Base-by-base conservation (phyloP, 2,329 filamentous ascomycete species). In the Trichoderma atroviride region DNA sequence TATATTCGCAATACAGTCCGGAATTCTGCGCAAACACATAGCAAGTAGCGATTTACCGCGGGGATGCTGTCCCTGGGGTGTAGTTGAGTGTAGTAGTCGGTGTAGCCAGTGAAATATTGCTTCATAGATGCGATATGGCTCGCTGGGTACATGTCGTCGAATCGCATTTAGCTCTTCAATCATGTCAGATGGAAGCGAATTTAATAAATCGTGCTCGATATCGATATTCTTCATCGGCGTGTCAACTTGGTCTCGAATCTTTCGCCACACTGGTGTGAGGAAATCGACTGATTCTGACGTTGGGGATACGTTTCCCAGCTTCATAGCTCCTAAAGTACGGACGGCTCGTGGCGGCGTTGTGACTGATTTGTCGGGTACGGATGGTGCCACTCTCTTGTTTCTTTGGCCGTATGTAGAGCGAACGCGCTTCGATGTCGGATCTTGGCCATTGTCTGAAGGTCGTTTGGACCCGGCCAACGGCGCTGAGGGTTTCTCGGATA, bases 1-100 rank as follows among this genome's bases (percentile, higher is more conserved):
- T 56, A 80, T 80, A 11, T 78, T 69, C 16, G 75, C 73, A 31
- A 79, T 57, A 27, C 75, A 76, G 10, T 72, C 72, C 3, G 78
- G 76, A 14, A 79, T 66, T 66, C 72, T 76, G 16, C 78, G 79
- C 43, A 81, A 71, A 50, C 79, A 81, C 74, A 81, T 78, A n/a
- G 74, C 76, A 10, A 81, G 69, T 4, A 81, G 73, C 11, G 79
- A 80, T 59, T 79, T 79, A 6, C 71, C 71, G 19, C 74, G 74
- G 11, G 73, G 52, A 24, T 75, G 71, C 27, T 74, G 64, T 3
- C 57, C 65, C 4, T 71, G 63, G 2, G 72, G 56, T 10, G 73
- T 68, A 9, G 78, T 80, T 9, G 75, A 73, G 27, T 71, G 74
- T 47, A 81, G 68, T 5, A 81, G 50, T 11, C 72, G 68, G 33